phyloP scores from a whole-genome alignment of 176 grass and related monocot genomes.

The Melocanna baccifera region DNA sequence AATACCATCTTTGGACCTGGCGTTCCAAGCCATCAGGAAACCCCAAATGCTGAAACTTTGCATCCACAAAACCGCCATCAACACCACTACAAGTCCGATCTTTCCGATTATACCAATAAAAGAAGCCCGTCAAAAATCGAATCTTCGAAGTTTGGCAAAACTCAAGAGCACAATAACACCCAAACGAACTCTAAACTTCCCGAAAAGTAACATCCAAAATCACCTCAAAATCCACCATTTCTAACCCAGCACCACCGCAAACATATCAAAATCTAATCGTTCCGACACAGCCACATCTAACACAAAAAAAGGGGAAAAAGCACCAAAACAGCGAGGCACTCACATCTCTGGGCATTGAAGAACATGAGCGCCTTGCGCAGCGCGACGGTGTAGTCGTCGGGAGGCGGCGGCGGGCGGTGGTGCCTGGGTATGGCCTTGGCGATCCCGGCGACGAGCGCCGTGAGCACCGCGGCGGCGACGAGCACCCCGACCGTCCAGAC shows the following conservation, averaged over 20 bases:
- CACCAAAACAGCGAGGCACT: slow-evolving; percentile 10
- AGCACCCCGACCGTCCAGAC: slow-evolving; percentile 62
- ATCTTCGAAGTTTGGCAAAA: background rate
- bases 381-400: slow-evolving; percentile 78
- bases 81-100: background rate
- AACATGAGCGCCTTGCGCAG: slow-evolving; percentile 87
- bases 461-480: slow-evolving; percentile 52
- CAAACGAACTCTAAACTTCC: background rate
- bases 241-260: background rate
- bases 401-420: slow-evolving; percentile 53
- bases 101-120: background rate
- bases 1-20: background rate
- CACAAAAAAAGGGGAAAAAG: background rate
- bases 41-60: background rate
- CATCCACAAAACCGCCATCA: background rate
- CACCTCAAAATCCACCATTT: background rate
- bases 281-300: background rate
- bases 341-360: slow-evolving; percentile 96
- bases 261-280: background rate
- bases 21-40: background rate
- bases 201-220: background rate
- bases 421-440: slow-evolving; percentile 66
- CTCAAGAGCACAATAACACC: background rate
- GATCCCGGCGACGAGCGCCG: slow-evolving; percentile 61
- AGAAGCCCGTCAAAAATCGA: background rate